Evolutionary conservation across 257 asterid genomes (phyloP).

Genomic region (Nicotiana knightiana): DNA sequence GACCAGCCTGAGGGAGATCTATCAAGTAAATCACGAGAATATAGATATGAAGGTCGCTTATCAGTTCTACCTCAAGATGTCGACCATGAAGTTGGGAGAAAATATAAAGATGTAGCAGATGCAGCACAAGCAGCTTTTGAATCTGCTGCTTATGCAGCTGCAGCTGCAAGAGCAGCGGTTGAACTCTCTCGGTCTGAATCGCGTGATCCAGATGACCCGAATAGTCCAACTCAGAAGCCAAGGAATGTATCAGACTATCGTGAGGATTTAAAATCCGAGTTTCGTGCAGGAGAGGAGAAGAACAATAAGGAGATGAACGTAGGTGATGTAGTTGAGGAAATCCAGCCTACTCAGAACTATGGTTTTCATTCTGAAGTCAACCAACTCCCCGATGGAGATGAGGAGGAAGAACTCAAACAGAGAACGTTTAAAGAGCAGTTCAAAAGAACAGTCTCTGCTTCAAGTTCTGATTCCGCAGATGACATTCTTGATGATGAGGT

Average conservation of each 20-base stretch:
- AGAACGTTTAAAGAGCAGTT: slow-evolving; percentile 8
- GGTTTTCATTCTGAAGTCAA: slow-evolving; percentile 18
- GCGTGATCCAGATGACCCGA: slow-evolving; percentile 34
- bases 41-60: neutral
- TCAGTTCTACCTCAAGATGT: neutral
- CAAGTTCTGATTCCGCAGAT: slow-evolving; percentile 45
- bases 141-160: slow-evolving; percentile 88
- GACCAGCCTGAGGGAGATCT: slow-evolving; percentile 1
- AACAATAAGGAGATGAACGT: slow-evolving; percentile 6
- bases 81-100: slow-evolving; percentile 23
- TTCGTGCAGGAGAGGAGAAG: slow-evolving; percentile 8
- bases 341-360: slow-evolving; percentile 16
- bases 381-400: slow-evolving; percentile 2
- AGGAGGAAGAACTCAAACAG: slow-evolving; percentile 7
- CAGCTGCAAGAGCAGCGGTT: slow-evolving; percentile 87
- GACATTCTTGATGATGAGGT: slow-evolving; percentile 19
- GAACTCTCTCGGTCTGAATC: slow-evolving; percentile 62
- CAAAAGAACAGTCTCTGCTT: slow-evolving; percentile 31
- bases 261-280: neutral
- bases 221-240: slow-evolving; percentile 24
- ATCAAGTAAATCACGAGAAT: slow-evolving; percentile 15
- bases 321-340: slow-evolving; percentile 17
- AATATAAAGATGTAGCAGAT: slow-evolving; percentile 75
- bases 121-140: slow-evolving; percentile 96
- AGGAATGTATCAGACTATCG: neutral